phyloP scores from a whole-genome alignment of 129 eudicot species.

The Dittrichia graveolens region DNA sequence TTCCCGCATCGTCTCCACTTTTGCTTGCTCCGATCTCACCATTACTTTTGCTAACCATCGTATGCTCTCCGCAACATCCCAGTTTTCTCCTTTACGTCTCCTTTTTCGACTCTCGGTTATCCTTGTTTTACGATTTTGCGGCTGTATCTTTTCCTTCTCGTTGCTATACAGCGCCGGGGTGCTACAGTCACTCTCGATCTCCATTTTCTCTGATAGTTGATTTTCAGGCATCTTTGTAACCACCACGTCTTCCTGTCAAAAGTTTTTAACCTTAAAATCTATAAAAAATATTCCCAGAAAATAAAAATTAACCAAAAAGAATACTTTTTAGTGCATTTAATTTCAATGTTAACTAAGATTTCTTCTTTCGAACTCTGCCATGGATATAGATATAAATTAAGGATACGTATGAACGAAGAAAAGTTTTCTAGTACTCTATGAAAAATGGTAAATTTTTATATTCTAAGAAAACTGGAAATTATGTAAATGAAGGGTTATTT shows the following conservation, averaged over 20 bases:
- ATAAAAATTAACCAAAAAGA: not conserved
- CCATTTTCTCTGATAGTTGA: slow-evolving; percentile 51
- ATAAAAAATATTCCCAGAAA: not conserved
- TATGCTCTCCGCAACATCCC: slow-evolving; percentile 68
- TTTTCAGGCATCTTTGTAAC: slow-evolving; percentile 43
- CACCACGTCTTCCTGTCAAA: slow-evolving; percentile 47
- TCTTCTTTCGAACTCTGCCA: no score
- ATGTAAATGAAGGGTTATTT: no score
- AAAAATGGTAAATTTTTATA: no score
- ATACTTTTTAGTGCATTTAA: no score
- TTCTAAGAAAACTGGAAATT: no score
- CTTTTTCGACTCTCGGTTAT: slow-evolving; percentile 28
- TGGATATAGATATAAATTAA: no score
- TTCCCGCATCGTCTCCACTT: slow-evolving; percentile 65
- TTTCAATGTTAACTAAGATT: no score
- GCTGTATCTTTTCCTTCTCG: slow-evolving; percentile 44
- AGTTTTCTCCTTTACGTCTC: slow-evolving; percentile 43
- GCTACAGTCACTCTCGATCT: slow-evolving; percentile 70
- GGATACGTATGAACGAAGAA: no score
- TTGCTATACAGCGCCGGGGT: slow-evolving; percentile 69
- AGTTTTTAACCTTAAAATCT: not conserved
- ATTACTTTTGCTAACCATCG: slow-evolving; percentile 80
- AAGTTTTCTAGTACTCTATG: no score
- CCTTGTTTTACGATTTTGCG: slow-evolving; percentile 38
- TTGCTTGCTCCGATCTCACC: slow-evolving; percentile 71